Evolutionary conservation across 2,329 filamentous ascomycete genomes (phyloP), one percentile per base, ranked within the genome.

Genomic region (Colletotrichum tofieldiae): DNA sequence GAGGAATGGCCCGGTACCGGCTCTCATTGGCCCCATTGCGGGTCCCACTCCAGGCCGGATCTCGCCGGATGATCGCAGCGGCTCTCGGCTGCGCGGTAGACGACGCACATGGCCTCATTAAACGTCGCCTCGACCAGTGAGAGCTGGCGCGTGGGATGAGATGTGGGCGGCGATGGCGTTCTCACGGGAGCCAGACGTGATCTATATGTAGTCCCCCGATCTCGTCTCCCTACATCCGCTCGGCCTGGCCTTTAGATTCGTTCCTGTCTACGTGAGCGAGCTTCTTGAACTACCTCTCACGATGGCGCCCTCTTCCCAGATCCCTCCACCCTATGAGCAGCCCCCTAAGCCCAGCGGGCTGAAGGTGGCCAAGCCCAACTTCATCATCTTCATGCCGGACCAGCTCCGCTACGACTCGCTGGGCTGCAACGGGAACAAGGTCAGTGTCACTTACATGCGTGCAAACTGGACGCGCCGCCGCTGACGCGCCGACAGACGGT

Each of bases 381-480:
- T 81, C 35, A 75, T 84, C 61, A 82, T 86, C 9, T 86, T 86
- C 72, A 86, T 86, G 84, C 85, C 84, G 3, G 84, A 86, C 60
- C 85, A 86, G 76, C 78, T 86, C 4, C 82, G 84, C 12, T 85
- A 83, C 55, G 85, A 86, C 74, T 81, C 84, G 1, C 75, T 86
- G 0, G 81, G 81, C 0, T 84, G 81, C 55, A 79, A 79, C 2
- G 77, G 75, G n/a, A 74, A 75, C 47, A 60, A 71, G 62, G 65
- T 71, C 18, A 61, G 29, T 26, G 7, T 23, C 9, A 11, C 20
- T 41, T 20, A 7, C 12, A 4, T 20, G 7, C 29, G 5, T 16
- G 3, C 26, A 37, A 9, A 18, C 5, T 47, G 41, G 29, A 32
- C 2, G 16, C 6, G 3, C 5, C 12, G 37, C n/a, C n/a, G n/a